Evolutionary conservation across 768 basidiomycete genomes (phyloP).

Genomic region (Panaeolus cyanescens): DNA sequence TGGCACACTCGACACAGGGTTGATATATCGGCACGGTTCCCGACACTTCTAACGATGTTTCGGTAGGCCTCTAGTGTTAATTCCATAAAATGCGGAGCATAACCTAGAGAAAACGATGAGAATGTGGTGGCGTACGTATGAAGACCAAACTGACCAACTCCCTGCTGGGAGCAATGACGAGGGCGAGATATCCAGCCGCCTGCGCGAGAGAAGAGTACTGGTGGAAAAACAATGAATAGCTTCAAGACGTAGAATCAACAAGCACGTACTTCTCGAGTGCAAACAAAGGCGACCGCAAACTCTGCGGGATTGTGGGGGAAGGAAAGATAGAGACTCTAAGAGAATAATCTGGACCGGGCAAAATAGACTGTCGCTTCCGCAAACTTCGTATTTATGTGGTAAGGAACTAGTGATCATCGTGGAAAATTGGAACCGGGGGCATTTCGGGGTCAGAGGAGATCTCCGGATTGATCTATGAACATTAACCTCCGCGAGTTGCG

Average conservation of each 20-base stretch:
- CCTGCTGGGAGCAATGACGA: constrained; percentile 19
- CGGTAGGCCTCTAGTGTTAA: constrained; percentile 60
- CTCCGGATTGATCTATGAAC: constrained; percentile 35
- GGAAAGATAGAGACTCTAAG: constrained; percentile 21
- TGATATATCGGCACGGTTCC: constrained; percentile 54
- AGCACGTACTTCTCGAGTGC: constrained; percentile 3
- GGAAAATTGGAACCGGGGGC: constrained; percentile 37
- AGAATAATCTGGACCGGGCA: constrained; percentile 17
- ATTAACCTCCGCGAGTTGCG: constrained; percentile 11
- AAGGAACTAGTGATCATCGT: constrained; percentile 34
- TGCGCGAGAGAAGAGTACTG: constrained; percentile 8
- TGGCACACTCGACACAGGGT: constrained; percentile 60
- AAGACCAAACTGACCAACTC: constrained; percentile 26
- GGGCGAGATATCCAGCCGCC: constrained; percentile 19
- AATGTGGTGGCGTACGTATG: background rate
- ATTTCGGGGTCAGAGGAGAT: constrained; percentile 42
- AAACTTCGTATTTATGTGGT: constrained; percentile 25
- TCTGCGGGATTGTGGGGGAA: constrained; percentile 5
- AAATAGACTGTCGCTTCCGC: constrained; percentile 26
- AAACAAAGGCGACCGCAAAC: background rate
- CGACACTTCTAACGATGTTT: constrained; percentile 55
- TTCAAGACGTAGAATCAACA: background rate
- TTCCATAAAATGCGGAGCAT: constrained; percentile 55
- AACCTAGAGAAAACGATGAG: constrained; percentile 27
- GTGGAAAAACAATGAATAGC: background rate